Base-by-base conservation (phyloP, 768 basidiomycete genomes). In the Saitozyma podzolica region DNA sequence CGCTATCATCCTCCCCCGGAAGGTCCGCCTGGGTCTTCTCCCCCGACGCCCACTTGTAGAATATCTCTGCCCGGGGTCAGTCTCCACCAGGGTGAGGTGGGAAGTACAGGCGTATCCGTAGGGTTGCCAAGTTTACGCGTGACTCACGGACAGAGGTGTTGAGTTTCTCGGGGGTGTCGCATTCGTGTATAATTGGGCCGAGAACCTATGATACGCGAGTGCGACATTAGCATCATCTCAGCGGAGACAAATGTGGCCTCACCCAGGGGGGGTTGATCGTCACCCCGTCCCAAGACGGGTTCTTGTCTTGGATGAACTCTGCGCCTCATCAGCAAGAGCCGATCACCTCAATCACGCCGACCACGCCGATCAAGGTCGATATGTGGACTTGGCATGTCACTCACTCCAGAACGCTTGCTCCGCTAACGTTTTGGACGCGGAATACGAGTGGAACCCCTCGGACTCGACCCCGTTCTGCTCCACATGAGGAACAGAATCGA, bases 141-240 rank as follows among this genome's bases (percentile, higher is more conserved):
- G 8, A 73, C 73, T 63, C 37, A 73, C 72, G 69, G 48, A 78
- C 77, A 10, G 77, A 78, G 40, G 79, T 78, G 79, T 83, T 83
- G 59, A 84, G 70, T 47, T 69, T 56, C 40, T 80, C 80, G 42
- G 78, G 74, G 16, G 58, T 66, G 29, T 73, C 70, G 53, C 80
- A 77, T 54, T 82, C 78, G 64, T 84, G 82, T 39, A 82, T 74
- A 54, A 81, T 71, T 2, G 79, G 80, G 16, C 80, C 81, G 37
- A 77, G 73, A 39, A 80, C 72, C 63, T 29, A 29, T 5, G 29
- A 29, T 29, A 5, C 29, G 29, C 29, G 29, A 29, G 11, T n/a
- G 8, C 8, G 10, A 11, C n/a, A 39, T 29, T 37, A 13, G 13
- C 16, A 13, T 17, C 16, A 37, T 11, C 17, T 7, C 40, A 16